A percentile compares a stretch with the other conserved stretches of the same genome.
Evolutionary conservation across 305 asterid species (phyloP).

Genomic region (Euphrasia arctica): DNA sequence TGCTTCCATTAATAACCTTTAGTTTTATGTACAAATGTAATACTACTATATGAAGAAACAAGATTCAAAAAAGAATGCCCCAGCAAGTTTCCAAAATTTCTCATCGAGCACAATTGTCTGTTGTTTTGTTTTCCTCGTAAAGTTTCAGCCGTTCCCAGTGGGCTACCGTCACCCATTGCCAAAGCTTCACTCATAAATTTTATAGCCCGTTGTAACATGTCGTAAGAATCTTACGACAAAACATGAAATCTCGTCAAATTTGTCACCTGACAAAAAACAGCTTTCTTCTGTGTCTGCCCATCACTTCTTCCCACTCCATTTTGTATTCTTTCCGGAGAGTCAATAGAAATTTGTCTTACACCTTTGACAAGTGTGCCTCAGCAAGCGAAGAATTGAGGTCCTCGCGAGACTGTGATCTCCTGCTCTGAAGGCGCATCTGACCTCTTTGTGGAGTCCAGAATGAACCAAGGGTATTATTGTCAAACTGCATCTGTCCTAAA

Average conservation of each 20-base stretch:
- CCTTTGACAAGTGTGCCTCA: constrained; percentile 49
- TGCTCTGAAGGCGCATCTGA: constrained; percentile 69
- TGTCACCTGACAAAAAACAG: not conserved
- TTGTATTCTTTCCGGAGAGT: not conserved
- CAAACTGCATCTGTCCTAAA: constrained; percentile 60
- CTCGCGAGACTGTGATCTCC: constrained; percentile 78
- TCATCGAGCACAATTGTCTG: constrained; percentile 8
- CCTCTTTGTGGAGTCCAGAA: constrained; percentile 61
- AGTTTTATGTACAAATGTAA: constrained; percentile 24
- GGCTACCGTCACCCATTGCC: constrained; percentile 7
- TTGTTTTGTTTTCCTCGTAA: not conserved
- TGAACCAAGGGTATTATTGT: constrained; percentile 45
- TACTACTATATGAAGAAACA: not conserved
- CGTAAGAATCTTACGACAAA: not conserved
- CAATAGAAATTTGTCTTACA: constrained; percentile 22
- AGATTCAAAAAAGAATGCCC: not conserved
- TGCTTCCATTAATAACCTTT: constrained; percentile 17
- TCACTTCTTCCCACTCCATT: constrained; percentile 4
- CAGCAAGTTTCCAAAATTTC: constrained; percentile 9
- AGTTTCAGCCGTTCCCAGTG: not conserved
- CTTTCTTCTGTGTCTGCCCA: not conserved
- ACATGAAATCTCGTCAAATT: not conserved
- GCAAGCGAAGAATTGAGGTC: constrained; percentile 59
- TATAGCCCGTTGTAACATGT: too few relatives aligned
- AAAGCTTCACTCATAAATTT: constrained; percentile 6